Percentiles rank a stretch among this genome's conserved stretches.
These are phyloP conservation scores for Lotmaria passim DNA, from an alignment of 208 protist species.

Conservation along the genomic window DNA sequence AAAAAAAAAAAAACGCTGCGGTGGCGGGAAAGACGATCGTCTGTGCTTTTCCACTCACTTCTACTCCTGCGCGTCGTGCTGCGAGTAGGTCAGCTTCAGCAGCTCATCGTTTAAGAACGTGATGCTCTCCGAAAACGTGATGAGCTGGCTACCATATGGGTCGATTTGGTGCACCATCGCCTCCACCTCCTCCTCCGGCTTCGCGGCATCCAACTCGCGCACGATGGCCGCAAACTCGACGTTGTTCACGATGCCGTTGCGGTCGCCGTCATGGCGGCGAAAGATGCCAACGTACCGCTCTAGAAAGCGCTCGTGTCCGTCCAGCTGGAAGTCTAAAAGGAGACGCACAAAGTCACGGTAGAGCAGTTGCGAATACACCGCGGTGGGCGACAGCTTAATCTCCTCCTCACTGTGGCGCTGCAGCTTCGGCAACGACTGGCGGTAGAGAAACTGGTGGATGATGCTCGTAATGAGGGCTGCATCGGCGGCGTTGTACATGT, in stretches of 20 bases:
- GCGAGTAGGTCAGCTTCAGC: constrained; percentile 34
- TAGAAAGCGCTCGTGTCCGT: constrained; percentile 90
- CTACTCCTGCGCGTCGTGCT: constrained; percentile 14
- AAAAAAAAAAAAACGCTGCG: not conserved
- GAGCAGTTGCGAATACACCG: constrained; percentile 42
- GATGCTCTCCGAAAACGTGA: constrained; percentile 87
- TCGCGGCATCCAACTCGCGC: constrained; percentile 48
- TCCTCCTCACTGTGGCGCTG: constrained; percentile 27
- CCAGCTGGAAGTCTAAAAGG: constrained; percentile 91
- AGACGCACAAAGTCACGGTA: constrained; percentile 78
- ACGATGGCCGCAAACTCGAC: constrained; percentile 70
- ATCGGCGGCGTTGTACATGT: constrained; percentile 90
- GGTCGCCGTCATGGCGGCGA: constrained; percentile 65
- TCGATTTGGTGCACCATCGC: constrained; percentile 68
- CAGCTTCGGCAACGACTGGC: constrained; percentile 32
- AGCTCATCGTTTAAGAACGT: constrained; percentile 75
- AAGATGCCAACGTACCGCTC: constrained; percentile 78
- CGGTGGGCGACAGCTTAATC: constrained; percentile 12
- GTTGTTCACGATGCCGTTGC: constrained; percentile 82
- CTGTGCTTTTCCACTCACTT: not conserved
- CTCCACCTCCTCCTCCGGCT: constrained; percentile 62
- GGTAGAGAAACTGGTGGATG: constrained; percentile 60
- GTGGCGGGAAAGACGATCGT: not conserved
- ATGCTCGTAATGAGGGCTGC: constrained; percentile 63
- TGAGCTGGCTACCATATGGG: constrained; percentile 74